A percentile compares a stretch with the other conserved stretches of the same genome.
Conservation (phyloP, 106 monocot genomes). For the Ottelia alismoides region DNA sequence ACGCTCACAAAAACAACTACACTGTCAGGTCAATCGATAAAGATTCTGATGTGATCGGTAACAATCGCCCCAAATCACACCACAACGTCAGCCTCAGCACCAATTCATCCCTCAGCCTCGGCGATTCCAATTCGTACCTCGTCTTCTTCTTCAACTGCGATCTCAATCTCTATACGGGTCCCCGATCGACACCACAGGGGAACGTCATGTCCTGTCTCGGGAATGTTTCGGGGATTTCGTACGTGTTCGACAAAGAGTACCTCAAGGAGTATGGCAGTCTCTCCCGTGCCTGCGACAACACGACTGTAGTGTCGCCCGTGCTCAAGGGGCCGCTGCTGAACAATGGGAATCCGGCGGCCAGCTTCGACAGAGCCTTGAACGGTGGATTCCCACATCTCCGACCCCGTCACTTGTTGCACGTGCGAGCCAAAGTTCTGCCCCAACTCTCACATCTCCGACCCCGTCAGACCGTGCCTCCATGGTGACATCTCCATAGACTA, state of each 20-base stretch:
- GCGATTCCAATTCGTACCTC: neutral
- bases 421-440: too few species aligned
- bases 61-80: neutral
- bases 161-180: too few species aligned
- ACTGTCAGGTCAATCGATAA: neutral
- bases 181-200: neutral
- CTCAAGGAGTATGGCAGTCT: neutral
- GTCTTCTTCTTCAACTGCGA: neutral
- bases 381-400: neutral
- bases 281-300: too few species aligned
- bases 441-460: too few species aligned
- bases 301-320: neutral
- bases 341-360: neutral
- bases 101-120: neutral
- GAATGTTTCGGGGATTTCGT: neutral
- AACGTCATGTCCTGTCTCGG: neutral
- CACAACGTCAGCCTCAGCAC: neutral
- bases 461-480: too few species aligned
- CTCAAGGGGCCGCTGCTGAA: neutral
- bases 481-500: too few species aligned
- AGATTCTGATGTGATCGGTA: neutral
- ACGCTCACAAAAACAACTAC: neutral
- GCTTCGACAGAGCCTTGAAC: neutral
- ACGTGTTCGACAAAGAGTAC: neutral
- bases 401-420: too few species aligned